Conservation (phyloP, 2,329 filamentous ascomycete species). For the Pseudocercospora vitis region DNA sequence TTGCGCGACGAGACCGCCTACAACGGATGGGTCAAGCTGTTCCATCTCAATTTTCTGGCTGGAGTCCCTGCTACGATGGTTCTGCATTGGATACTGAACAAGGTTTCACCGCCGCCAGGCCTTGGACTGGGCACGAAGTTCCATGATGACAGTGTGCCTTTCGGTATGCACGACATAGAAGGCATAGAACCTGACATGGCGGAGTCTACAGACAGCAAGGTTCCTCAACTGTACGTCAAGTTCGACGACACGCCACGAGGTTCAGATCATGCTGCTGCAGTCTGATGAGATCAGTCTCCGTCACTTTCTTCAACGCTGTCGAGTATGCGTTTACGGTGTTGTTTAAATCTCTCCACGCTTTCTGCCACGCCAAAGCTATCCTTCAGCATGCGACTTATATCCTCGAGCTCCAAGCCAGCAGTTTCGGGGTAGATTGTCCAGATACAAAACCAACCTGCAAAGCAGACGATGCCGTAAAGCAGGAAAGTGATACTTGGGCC, state of each 20-base stretch:
- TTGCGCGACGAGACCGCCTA: neutral
- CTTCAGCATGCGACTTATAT: constrained; percentile 69
- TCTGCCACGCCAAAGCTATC: constrained; percentile 65
- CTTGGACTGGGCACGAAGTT: constrained; percentile 22
- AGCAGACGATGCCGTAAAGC: constrained; percentile 73
- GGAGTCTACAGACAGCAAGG: neutral
- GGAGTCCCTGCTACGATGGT: constrained; percentile 35
- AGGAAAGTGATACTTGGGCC: constrained; percentile 76
- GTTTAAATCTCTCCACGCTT: constrained; percentile 20
- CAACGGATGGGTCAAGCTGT: constrained; percentile 22
- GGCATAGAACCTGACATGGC: constrained; percentile 1
- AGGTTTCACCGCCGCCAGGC: constrained; percentile 34
- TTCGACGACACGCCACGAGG: neutral
- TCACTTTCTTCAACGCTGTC: neutral
- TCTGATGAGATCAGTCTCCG: neutral
- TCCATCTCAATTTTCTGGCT: constrained; percentile 42
- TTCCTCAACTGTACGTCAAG: neutral
- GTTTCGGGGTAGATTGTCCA: constrained; percentile 85
- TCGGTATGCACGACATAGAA: neutral
- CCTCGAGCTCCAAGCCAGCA: constrained; percentile 76
- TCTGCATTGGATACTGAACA: constrained; percentile 31
- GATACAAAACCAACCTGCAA: constrained; percentile 59
- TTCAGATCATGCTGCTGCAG: neutral
- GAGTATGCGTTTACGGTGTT: neutral
- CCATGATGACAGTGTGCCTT: constrained; percentile 4